These are phyloP conservation scores for Annona cherimola DNA, from an alignment of 164 flowering plant genomes.

Conservation along the genomic window DNA sequence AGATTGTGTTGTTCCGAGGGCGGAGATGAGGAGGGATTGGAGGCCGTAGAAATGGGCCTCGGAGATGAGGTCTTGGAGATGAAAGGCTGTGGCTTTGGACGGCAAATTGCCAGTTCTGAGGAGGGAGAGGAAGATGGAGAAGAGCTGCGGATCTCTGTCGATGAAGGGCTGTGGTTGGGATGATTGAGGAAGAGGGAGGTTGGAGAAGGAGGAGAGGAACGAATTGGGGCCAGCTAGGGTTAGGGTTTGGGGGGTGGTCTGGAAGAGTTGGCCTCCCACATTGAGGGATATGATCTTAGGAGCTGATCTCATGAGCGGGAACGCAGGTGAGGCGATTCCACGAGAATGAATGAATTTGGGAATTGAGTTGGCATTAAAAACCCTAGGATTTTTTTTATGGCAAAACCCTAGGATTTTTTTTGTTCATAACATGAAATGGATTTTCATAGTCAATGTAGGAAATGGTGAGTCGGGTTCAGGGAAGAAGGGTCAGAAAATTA, in stretches of 20 bases:
- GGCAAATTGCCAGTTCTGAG: constrained; percentile 78
- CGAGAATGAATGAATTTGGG: no score
- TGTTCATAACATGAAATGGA: no score
- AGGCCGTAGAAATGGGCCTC: constrained; percentile 73
- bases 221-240: constrained; percentile 55
- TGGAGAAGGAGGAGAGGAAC: constrained; percentile 37
- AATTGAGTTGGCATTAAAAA: no score
- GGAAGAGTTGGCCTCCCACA: constrained; percentile 89
- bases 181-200: constrained; percentile 6
- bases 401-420: no score
- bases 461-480: no score
- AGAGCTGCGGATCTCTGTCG: constrained; percentile 87
- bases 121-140: constrained; percentile 72
- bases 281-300: constrained; percentile 58
- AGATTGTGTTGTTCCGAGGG: constrained; percentile 52
- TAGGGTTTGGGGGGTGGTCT: constrained; percentile 82
- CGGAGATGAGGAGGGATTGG: constrained; percentile 42
- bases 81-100: constrained; percentile 56
- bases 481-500: no score
- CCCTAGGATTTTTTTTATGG: no score
- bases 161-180: constrained; percentile 39
- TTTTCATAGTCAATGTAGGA: no score
- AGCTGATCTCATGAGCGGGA: constrained; percentile 21
- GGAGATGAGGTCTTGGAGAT: constrained; percentile 59
- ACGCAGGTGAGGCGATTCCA: constrained; percentile 8